Conservation (phyloP, 352 stramenopile genomes). For the Globisporangium parvum region DNA sequence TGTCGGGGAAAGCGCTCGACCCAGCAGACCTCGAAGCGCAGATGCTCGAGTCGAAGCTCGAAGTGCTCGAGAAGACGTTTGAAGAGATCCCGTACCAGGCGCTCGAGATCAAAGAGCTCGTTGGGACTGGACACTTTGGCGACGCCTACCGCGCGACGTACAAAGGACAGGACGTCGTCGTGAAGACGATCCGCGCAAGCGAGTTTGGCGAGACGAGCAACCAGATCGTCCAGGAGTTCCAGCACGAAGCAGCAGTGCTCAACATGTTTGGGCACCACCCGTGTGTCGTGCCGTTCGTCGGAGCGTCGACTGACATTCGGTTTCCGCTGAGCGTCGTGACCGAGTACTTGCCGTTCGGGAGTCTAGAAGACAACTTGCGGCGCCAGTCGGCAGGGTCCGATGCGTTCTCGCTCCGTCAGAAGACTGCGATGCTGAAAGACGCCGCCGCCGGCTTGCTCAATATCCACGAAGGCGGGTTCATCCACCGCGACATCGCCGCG, state of each 20-base stretch:
- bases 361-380: slow-evolving; percentile 63
- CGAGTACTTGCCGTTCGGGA: slow-evolving; percentile 69
- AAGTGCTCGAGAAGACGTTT: slow-evolving; percentile 73
- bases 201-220: slow-evolving; percentile 69
- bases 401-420: slow-evolving; percentile 30
- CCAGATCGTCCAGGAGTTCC: slow-evolving; percentile 78
- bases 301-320: slow-evolving; percentile 60
- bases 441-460: slow-evolving; percentile 70
- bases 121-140: slow-evolving; percentile 73
- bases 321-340: slow-evolving; percentile 66
- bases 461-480: slow-evolving; percentile 81
- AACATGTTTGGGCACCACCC: slow-evolving; percentile 83
- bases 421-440: slow-evolving; percentile 65
- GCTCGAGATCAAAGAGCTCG: slow-evolving; percentile 68
- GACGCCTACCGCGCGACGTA: slow-evolving; percentile 63
- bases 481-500: slow-evolving; percentile 74
- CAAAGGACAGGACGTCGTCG: slow-evolving; percentile 65
- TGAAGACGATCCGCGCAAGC: slow-evolving; percentile 75
- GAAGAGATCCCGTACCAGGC: slow-evolving; percentile 62
- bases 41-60: slow-evolving; percentile 52
- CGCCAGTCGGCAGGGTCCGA: slow-evolving; percentile 14
- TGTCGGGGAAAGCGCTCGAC: slow-evolving; percentile 33
- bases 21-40: slow-evolving; percentile 40
- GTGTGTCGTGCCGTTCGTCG: slow-evolving; percentile 77
- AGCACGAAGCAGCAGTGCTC: slow-evolving; percentile 72